phyloP scores from a whole-genome alignment of 768 basidiomycete species.

The Phlebiopsis flavidoalba region DNA sequence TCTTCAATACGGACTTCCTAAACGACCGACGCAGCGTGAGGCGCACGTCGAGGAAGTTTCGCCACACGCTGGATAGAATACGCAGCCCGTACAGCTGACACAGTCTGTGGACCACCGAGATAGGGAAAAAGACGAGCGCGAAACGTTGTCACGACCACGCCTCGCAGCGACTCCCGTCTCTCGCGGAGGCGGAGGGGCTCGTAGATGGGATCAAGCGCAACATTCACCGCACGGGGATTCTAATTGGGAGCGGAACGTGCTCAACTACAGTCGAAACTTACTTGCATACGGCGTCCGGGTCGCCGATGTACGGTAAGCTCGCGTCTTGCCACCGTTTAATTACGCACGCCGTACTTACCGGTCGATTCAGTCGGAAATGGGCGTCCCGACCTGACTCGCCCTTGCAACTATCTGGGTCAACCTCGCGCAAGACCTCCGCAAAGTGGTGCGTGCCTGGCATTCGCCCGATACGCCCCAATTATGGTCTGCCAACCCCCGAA shows the following conservation, averaged over 20 bases:
- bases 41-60: slow-evolving; percentile 6
- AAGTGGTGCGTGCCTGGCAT: slow-evolving; percentile 23
- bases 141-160: not conserved
- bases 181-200: not conserved
- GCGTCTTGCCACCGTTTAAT: not conserved
- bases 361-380: slow-evolving; percentile 29
- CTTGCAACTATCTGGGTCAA: slow-evolving; percentile 36
- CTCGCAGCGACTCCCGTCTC: not conserved
- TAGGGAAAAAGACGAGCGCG: slow-evolving; percentile 1
- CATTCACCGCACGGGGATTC: slow-evolving; percentile 39
- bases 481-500: too few relatives aligned
- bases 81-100: not conserved
- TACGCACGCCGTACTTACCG: slow-evolving; percentile 24
- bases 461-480: not conserved
- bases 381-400: slow-evolving; percentile 34
- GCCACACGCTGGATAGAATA: slow-evolving; percentile 9
- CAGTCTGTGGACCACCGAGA: not conserved
- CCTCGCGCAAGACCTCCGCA: slow-evolving; percentile 21
- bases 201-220: slow-evolving; percentile 16
- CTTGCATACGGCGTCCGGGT: slow-evolving; percentile 53
- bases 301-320: slow-evolving; percentile 48
- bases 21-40: not conserved
- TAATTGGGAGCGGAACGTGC: slow-evolving; percentile 40
- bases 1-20: slow-evolving; percentile 46
- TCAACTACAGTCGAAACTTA: slow-evolving; percentile 50